Percentiles rank a stretch among this genome's conserved stretches.
phyloP scores from a whole-genome alignment of 2,329 filamentous ascomycete species.

The Epichloe amarillans region DNA sequence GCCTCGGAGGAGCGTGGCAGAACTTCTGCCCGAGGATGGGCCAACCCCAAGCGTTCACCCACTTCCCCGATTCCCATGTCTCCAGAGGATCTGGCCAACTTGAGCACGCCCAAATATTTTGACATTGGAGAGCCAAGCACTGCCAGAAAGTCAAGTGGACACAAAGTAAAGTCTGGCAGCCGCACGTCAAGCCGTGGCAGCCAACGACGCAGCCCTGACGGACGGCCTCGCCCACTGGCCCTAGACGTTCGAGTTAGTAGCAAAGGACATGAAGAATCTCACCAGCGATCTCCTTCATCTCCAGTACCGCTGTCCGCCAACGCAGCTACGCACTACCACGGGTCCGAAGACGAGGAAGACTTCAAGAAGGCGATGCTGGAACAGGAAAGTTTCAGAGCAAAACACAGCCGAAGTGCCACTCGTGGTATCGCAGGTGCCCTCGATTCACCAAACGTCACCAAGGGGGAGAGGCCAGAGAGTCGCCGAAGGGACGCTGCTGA shows the following conservation, averaged over 20 bases:
- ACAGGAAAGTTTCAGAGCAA: slow-evolving; percentile 41
- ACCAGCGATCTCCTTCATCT: slow-evolving; percentile 61
- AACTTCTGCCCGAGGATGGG: slow-evolving; percentile 47
- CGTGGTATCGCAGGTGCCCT: slow-evolving; percentile 15
- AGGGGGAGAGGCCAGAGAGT: slow-evolving; percentile 26
- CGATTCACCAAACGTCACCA: slow-evolving; percentile 22
- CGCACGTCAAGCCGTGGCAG: slow-evolving; percentile 36
- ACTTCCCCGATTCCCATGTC: slow-evolving; percentile 93
- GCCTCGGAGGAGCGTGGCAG: slow-evolving; percentile 59
- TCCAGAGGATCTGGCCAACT: slow-evolving; percentile 63
- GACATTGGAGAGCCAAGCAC: slow-evolving; percentile 28
- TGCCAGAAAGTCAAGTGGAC: slow-evolving; percentile 28
- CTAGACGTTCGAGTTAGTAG: slow-evolving; percentile 50
- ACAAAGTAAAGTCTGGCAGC: slow-evolving; percentile 23
- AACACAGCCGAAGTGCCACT: slow-evolving; percentile 39
- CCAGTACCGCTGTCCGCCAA: slow-evolving; percentile 60
- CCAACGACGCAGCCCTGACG: slow-evolving; percentile 34
- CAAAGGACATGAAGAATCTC: slow-evolving; percentile 43
- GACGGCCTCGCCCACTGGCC: slow-evolving; percentile 24
- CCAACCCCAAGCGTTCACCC: slow-evolving; percentile 72
- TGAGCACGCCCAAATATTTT: slow-evolving; percentile 33
- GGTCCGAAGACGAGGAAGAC: slow-evolving; percentile 54
- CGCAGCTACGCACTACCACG: slow-evolving; percentile 18
- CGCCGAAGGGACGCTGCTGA: slow-evolving; percentile 22
- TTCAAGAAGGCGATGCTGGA: slow-evolving; percentile 38